A percentile compares a stretch with the other conserved stretches of the same genome.
These are phyloP conservation scores for Fragaria iinumae DNA, from an alignment of 306 rosid species.

Conservation along the genomic window DNA sequence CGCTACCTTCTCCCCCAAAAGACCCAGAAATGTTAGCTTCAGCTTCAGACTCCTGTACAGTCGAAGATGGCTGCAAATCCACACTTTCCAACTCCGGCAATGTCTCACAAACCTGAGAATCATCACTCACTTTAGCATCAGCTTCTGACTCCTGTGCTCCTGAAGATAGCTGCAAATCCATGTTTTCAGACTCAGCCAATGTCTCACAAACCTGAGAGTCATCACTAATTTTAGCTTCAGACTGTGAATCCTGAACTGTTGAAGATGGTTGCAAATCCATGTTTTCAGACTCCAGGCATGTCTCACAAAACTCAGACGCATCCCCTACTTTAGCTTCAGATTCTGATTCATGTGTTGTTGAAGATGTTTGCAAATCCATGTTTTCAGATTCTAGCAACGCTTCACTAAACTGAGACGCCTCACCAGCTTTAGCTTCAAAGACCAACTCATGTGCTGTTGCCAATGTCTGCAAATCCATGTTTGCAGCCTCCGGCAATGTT, in stretches of 20 bases:
- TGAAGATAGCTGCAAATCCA: background rate
- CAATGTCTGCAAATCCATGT: background rate
- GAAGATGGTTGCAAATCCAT: background rate
- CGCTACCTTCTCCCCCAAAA: slow-evolving; percentile 51
- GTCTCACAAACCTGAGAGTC: slow-evolving; percentile 14
- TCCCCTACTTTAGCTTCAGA: background rate
- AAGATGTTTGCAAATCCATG: slow-evolving; percentile 17
- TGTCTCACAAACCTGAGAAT: background rate
- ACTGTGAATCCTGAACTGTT: slow-evolving; percentile 8
- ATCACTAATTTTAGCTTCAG: slow-evolving; percentile 22
- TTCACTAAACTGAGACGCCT: slow-evolving; percentile 20
- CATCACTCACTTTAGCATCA: slow-evolving; percentile 1
- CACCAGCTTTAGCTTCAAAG: slow-evolving; percentile 19
- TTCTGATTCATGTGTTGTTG: background rate
- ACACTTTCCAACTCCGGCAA: background rate
- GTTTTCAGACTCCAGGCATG: background rate
- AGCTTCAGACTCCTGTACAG: background rate
- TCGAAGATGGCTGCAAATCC: background rate
- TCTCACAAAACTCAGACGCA: background rate
- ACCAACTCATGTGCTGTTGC: background rate
- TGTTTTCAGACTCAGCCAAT: background rate
- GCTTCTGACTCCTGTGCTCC: background rate
- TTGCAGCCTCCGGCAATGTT: background rate
- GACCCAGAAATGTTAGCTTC: slow-evolving; percentile 52
- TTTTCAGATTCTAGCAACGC: slow-evolving; percentile 4